Evolutionary conservation across 106 monocot species (phyloP), one percentile per base, ranked within the genome.

Genomic region (Chionographis japonica): DNA sequence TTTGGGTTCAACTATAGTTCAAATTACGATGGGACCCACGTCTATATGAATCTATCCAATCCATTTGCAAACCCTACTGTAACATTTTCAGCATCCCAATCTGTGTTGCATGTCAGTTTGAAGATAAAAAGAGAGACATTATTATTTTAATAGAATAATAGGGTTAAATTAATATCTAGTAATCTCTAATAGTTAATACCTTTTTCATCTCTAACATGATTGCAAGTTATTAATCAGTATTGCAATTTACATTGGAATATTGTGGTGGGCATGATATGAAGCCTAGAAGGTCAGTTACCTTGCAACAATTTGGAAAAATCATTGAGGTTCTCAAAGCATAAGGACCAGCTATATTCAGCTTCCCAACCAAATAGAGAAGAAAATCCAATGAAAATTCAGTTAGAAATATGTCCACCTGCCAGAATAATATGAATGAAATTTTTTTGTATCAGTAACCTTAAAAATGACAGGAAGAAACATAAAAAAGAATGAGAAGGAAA

Each of bases 291-390:
- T 54, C 20, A 62, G 62, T 58, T 67, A 90, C 94, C 94, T 94
- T 87, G 83, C 94, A 94, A 67, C 68, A 83, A 72, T 90, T 87
- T 35, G 78, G 74, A 85, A 90, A 94, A 60, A 94, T 85, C 8
- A 68, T 36, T 12, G 85, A 82, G 43, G 59, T 77, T 72, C 75
- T 68, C 56, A 90, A 78, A 65, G 84, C 77, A 80, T 85, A 94
- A 50, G 94, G 87, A 59, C 90, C 87, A 42, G 75, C 64, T 40
- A 94, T 50, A 67, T 90, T 69, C 63, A 94, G 67, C 63, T 85
- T 85, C 50, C 85, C 90, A 62, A 54, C 52, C 60, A 83, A 67
- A 73, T 85, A 90, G 19, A 94, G 84, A 74, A 94, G 79, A 62
- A 87, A 50, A 59, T 94, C 94, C 55, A 90, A 49, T 46, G 85